phyloP scores from a whole-genome alignment of 2,329 filamentous ascomycete species.

The Pseudocercospora macadamiae region DNA sequence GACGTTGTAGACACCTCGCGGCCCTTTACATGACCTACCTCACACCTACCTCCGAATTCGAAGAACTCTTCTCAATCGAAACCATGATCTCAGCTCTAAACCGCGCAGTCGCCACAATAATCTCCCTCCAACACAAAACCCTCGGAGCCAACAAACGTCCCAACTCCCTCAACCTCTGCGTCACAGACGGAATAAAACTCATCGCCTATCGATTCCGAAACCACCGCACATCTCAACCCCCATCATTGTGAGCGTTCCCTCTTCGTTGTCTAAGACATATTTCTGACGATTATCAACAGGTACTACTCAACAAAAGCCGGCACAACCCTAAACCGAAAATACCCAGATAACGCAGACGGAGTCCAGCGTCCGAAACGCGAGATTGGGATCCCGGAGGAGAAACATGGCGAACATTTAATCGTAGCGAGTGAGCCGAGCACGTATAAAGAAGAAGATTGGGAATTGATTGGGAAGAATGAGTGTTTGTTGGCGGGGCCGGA shows the following conservation, averaged over 20 bases:
- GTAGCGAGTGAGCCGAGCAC: slow-evolving; percentile 59
- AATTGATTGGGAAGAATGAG: slow-evolving; percentile 54
- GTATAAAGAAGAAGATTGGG: slow-evolving; percentile 56
- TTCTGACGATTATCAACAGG: no score
- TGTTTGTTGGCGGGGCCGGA: slow-evolving; percentile 46
- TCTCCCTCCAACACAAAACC: slow-evolving; percentile 50
- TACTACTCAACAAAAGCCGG: slow-evolving; percentile 55
- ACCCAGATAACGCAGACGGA: slow-evolving; percentile 53
- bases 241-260: no score
- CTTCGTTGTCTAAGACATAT: no score
- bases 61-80: slow-evolving; percentile 45
- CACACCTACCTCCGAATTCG: slow-evolving; percentile 37
- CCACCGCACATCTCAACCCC: slow-evolving; percentile 55
- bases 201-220: slow-evolving; percentile 58
- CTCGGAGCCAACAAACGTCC: slow-evolving; percentile 47
- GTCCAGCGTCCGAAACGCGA: slow-evolving; percentile 38
- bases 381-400: slow-evolving; percentile 40
- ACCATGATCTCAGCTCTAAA: slow-evolving; percentile 52
- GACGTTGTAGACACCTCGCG: slow-evolving; percentile 44
- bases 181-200: slow-evolving; percentile 54
- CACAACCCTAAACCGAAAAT: slow-evolving; percentile 57
- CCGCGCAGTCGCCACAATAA: slow-evolving; percentile 46
- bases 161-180: slow-evolving; percentile 57
- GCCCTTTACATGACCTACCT: slow-evolving; percentile 54
- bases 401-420: slow-evolving; percentile 56